A percentile compares a stretch with the other conserved stretches of the same genome.
Evolutionary conservation across 768 basidiomycete species (phyloP).

Genomic region (Tricholoma hemisulphureum): DNA sequence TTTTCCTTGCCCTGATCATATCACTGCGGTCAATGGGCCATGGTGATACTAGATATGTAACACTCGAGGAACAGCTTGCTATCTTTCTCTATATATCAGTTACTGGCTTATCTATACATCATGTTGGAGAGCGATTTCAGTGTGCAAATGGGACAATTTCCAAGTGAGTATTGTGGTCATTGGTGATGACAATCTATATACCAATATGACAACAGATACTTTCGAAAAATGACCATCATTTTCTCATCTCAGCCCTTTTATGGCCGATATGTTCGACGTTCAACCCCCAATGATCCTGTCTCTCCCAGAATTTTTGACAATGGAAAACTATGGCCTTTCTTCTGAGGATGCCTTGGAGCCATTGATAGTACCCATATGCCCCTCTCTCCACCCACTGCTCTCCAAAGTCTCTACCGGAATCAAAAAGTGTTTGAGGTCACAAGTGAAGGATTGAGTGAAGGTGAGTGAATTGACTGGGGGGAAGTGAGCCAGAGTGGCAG

Average conservation of each 20-base stretch:
- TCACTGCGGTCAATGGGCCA: neutral
- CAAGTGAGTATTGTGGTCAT: neutral
- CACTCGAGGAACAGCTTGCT: too few species aligned
- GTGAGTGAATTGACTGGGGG: too few species aligned
- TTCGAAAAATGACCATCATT: neutral
- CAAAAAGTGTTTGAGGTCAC: too few species aligned
- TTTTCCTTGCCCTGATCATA: neutral
- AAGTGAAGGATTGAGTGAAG: too few species aligned
- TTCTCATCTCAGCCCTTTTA: constrained; percentile 17
- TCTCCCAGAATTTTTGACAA: constrained; percentile 15
- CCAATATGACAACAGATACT: constrained; percentile 7
- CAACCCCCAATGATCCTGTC: constrained; percentile 3
- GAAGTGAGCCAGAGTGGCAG: too few species aligned
- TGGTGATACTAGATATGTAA: neutral
- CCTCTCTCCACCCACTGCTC: constrained; percentile 6
- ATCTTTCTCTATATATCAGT: neutral
- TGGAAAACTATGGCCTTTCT: constrained; percentile 25
- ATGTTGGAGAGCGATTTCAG: neutral
- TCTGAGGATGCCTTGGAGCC: too few species aligned
- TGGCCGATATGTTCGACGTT: constrained; percentile 10
- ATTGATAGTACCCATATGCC: constrained; percentile 20
- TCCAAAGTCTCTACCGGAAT: constrained; percentile 5
- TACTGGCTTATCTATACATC: neutral
- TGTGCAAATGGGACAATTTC: neutral
- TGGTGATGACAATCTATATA: too few species aligned